Evolutionary conservation across 768 basidiomycete genomes (phyloP), one percentile per base, ranked within the genome.

Genomic region (Rhodotorula kratochvilovae): DNA sequence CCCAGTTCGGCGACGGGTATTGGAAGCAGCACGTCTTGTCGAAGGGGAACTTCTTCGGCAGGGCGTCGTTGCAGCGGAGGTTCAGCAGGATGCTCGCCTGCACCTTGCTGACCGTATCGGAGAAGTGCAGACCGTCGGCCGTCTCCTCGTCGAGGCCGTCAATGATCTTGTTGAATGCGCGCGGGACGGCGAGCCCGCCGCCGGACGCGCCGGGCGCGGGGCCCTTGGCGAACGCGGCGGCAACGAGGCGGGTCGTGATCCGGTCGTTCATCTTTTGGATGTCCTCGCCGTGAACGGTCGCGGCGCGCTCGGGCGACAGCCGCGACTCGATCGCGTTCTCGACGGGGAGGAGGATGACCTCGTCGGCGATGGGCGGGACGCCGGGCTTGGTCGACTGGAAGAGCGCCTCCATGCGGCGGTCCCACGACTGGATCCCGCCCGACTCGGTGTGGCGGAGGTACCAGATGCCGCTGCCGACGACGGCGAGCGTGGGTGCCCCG

Each of bases 261-360:
- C 90, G 89, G 5, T 89, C 88, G 80, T 96, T 95, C 91, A 96
- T 93, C 51, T 89, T 90, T 76, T 91, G 89, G 66, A 94, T 88
- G 77, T 93, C 90, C 23, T 88, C 85, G 35, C 86, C 83, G 66
- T 85, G 85, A 83, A 96, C 89, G 17, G 87, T 88, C 36, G 82
- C 77, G 12, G 86, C 85, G 64, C 91, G 85, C 39, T 87, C 86
- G 5, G 82, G 79, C 0, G 86, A 85, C 36, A 96, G 81, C 77
- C 89, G 89, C 21, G 85, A 84, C 48, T 84, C 74, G n/a, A 89
- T 82, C 21, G 90, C 83, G 55, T 88, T 85, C 76, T 89, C 86
- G 31, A 94, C 85, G 10, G 92, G 92, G 29, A 94, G 83, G 58
- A 94, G 82, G 33, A 93, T 84, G 53, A 92, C 82, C 54, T 86